Evolutionary conservation across 2,329 filamentous ascomycete genomes (phyloP).

Genomic region (Aureobasidium sp.): DNA sequence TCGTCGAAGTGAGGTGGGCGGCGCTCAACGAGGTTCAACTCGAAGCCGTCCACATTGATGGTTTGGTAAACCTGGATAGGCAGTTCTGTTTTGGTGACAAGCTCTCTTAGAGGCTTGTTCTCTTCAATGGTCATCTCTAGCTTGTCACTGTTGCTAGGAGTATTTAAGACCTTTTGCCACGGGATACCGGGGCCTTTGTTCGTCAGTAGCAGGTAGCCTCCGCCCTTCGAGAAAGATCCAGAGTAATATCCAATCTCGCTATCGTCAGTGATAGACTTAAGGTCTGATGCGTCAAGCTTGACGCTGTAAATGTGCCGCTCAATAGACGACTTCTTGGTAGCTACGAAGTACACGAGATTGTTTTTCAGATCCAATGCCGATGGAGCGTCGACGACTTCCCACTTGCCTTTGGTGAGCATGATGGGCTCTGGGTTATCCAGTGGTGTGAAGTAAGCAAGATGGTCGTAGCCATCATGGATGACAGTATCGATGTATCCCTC

Average conservation of each 20-base stretch:
- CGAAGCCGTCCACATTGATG: slow-evolving; percentile 73
- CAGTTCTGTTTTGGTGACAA: slow-evolving; percentile 69
- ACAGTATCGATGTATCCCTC: slow-evolving; percentile 93
- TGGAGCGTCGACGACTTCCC: slow-evolving; percentile 85
- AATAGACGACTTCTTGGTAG: slow-evolving; percentile 78
- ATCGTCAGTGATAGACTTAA: slow-evolving; percentile 67
- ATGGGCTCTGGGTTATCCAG: slow-evolving; percentile 74
- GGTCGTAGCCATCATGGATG: slow-evolving; percentile 78
- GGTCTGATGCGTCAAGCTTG: slow-evolving; percentile 65
- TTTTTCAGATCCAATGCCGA: slow-evolving; percentile 76
- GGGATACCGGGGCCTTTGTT: slow-evolving; percentile 82
- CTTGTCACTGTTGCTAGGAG: slow-evolving; percentile 57
- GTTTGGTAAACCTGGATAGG: slow-evolving; percentile 78
- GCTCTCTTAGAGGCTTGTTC: slow-evolving; percentile 62
- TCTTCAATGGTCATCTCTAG: slow-evolving; percentile 71
- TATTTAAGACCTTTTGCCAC: slow-evolving; percentile 84
- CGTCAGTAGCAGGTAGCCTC: slow-evolving; percentile 75
- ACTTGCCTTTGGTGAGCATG: slow-evolving; percentile 78
- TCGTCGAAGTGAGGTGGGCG: slow-evolving; percentile 82
- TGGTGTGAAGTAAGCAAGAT: slow-evolving; percentile 88
- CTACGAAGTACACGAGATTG: slow-evolving; percentile 85
- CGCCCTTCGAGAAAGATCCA: slow-evolving; percentile 74
- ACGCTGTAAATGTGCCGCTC: slow-evolving; percentile 91
- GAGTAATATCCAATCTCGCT: slow-evolving; percentile 69
- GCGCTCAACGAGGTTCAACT: slow-evolving; percentile 69